phyloP scores from a whole-genome alignment of 768 basidiomycete species.

The Russula sp. region DNA sequence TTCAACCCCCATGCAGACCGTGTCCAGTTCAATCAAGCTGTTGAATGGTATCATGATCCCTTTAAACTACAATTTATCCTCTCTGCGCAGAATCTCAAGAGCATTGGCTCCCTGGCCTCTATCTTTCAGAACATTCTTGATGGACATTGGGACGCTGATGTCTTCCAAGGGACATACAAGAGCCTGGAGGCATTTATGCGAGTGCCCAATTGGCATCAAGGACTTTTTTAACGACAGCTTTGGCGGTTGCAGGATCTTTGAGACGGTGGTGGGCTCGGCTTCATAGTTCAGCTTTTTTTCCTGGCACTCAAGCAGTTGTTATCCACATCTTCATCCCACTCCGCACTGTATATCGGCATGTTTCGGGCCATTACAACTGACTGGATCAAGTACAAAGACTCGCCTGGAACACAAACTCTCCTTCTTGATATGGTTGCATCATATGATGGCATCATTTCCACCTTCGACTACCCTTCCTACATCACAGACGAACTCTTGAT shows the following conservation, averaged over 20 bases:
- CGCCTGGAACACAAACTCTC: neutral
- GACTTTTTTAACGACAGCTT: neutral
- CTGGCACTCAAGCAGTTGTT: neutral
- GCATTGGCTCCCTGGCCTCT: neutral
- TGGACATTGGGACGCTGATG: neutral
- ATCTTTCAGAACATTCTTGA: neutral
- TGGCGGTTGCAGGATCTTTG: neutral
- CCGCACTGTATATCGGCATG: neutral
- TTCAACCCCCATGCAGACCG: neutral
- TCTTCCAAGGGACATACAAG: neutral
- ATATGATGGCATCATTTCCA: neutral
- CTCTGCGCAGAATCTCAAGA: neutral
- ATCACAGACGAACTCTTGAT: neutral
- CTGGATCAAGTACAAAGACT: neutral
- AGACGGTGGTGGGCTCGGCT: neutral
- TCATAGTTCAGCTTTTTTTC: slow-evolving; percentile 2
- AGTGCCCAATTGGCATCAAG: too few species aligned
- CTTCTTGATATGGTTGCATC: neutral
- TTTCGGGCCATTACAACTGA: neutral
- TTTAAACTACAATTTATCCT: neutral
- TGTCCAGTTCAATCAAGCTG: neutral
- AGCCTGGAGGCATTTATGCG: neutral
- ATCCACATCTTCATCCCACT: neutral
- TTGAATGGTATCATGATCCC: neutral
- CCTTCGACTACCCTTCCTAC: neutral